Base-by-base conservation (phyloP, 768 basidiomycete genomes). In the Lepiota venenata region DNA sequence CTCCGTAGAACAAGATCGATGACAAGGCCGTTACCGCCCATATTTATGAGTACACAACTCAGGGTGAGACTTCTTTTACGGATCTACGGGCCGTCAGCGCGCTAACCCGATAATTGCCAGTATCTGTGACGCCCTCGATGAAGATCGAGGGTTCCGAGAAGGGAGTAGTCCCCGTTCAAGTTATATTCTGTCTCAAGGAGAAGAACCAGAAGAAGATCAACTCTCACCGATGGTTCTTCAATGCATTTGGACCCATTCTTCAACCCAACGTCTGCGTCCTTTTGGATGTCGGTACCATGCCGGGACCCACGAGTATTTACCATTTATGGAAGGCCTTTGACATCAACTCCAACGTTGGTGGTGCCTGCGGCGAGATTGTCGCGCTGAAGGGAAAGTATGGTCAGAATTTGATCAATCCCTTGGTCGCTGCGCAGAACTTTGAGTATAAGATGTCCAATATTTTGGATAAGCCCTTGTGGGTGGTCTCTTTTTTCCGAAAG, bases 181-280 rank as follows among this genome's bases (percentile, higher is more conserved):
- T 98, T 62, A 87, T 96, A 57, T 96, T 96, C 71, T 95, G 89
- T 66, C 78, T 92, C 54, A 94, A 93, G 65, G 91, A 93, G 72
- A 85, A 89, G 71, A 96, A 96, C 65, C 89, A 92, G 68, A 94
- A 95, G 74, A 96, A 96, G 74, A 95, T 97, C 69, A 96, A 95
- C 70, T 92, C 89, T 5, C 93, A 95, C 61, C 77, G 88, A 32
- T 95, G 93, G 93, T 95, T 95, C 74, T 96, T 95, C 79, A 94
- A 94, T 64, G 87, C 88, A 37, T 92, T 91, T 65, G 87, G 85
- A 0, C 81, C 87, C 5, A 77, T 92, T 47, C 77, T 91, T n/a
- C 81, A 89, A 59, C 88, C 94, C 25, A 96, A 94, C 61, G 93
- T 97, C 36, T 96, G 94, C 64, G 85, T 96, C 9, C 79, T 97